Evolutionary conservation across 2,329 filamentous ascomycete genomes (phyloP).

Genomic region (Fusarium sp.): DNA sequence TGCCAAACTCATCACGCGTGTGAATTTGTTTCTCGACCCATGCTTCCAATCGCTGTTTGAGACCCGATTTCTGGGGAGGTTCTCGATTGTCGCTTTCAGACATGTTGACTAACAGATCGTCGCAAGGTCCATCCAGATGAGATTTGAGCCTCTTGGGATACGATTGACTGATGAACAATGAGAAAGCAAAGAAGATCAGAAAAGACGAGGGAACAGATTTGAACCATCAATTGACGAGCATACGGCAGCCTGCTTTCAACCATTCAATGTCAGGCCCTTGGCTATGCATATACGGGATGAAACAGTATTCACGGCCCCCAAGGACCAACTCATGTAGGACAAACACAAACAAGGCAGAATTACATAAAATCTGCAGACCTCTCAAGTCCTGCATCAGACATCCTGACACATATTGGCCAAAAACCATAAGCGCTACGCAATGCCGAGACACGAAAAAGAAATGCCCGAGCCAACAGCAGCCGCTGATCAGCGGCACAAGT

Average conservation of each 20-base stretch:
- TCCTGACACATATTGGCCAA: not conserved
- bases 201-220: not conserved
- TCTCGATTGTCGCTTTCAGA: not conserved
- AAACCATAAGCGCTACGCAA: not conserved
- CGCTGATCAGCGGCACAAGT: not conserved
- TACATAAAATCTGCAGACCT: not conserved
- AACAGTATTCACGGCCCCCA: not conserved
- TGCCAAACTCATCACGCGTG: conserved; percentile 24
- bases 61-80: not conserved
- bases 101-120: conserved; percentile 1
- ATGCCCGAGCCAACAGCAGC: conserved; percentile 3
- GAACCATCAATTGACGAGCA: conserved; percentile 1
- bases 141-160: not conserved
- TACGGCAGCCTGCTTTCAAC: not conserved
- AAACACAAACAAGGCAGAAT: conserved; percentile 24
- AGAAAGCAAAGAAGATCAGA: not conserved
- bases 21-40: conserved; percentile 26
- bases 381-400: not conserved
- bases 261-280: not conserved
- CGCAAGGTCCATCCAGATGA: not conserved
- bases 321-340: not conserved
- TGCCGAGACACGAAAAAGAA: not conserved
- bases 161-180: not conserved
- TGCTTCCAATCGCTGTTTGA: conserved; percentile 1
- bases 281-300: conserved; percentile 11